Evolutionary conservation across 2,329 filamentous ascomycete genomes (phyloP).

Genomic region (Xylariomycetidae sp.): DNA sequence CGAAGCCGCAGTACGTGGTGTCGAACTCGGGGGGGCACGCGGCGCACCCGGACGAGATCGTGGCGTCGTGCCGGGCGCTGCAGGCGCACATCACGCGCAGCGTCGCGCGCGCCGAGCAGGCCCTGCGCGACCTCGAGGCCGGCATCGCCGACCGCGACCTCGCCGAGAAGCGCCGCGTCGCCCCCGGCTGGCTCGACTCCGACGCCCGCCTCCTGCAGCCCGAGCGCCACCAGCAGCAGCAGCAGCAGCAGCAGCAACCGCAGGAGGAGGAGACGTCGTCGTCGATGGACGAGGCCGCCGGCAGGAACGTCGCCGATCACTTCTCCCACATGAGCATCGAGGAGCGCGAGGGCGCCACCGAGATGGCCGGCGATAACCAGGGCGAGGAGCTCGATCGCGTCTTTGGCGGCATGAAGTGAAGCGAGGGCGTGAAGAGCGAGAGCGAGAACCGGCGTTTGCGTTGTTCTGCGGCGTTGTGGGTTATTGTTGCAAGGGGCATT

Average conservation of each 20-base stretch:
- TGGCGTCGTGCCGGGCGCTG: constrained; percentile 72
- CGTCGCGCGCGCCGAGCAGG: constrained; percentile 59
- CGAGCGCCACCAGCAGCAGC: constrained; percentile 50
- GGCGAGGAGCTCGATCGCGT: constrained; percentile 53
- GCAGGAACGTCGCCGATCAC: constrained; percentile 17
- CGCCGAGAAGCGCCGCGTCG: constrained; percentile 72
- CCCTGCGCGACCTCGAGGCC: constrained; percentile 65
- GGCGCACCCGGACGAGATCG: constrained; percentile 81
- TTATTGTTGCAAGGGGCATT: too few species aligned
- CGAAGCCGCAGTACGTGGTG: constrained; percentile 66
- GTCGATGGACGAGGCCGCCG: too few species aligned
- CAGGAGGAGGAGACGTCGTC: constrained; percentile 3
- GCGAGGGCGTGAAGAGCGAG: too few species aligned
- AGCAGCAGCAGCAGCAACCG: too few species aligned
- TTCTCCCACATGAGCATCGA: constrained; percentile 25
- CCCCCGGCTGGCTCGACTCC: constrained; percentile 76
- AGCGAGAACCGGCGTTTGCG: not conserved
- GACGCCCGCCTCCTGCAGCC: constrained; percentile 65
- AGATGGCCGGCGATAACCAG: constrained; percentile 40
- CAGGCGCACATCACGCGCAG: constrained; percentile 68
- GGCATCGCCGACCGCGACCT: constrained; percentile 59
- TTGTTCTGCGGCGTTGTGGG: not conserved
- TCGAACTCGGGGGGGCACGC: constrained; percentile 74
- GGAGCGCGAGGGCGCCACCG: constrained; percentile 23
- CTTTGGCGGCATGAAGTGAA: constrained; percentile 38